phyloP scores from a whole-genome alignment of 2,329 filamentous ascomycete genomes.

The Xylogone sp. region DNA sequence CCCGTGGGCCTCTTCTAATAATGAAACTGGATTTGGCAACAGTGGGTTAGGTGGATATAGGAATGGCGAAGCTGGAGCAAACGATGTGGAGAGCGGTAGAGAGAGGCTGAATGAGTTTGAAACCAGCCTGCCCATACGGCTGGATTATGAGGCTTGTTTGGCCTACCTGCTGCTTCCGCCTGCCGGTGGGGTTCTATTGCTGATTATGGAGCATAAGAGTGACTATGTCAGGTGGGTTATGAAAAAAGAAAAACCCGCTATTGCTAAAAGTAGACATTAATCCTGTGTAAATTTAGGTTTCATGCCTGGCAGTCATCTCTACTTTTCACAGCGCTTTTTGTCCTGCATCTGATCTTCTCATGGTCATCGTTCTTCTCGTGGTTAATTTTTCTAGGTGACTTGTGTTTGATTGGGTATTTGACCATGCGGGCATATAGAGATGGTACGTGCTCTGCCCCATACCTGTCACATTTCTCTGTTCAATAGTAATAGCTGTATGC shows the following conservation, averaged over 20 bases:
- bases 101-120: conserved; percentile 78
- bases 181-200: conserved; percentile 75
- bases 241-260: conserved; percentile 1
- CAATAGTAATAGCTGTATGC: too few relatives aligned
- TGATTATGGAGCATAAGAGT: conserved; percentile 88
- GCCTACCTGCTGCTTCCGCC: conserved; percentile 86
- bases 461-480: conserved; percentile 2
- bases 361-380: conserved; percentile 84
- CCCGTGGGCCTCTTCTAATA: conserved; percentile 18
- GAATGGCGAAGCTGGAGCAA: conserved; percentile 1
- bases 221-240: conserved; percentile 84
- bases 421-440: conserved; percentile 79
- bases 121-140: conserved; percentile 78
- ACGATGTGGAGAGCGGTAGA: conserved; percentile 24
- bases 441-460: conserved; percentile 37
- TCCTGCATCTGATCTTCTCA: conserved; percentile 80
- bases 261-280: conserved; percentile 3
- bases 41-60: conserved; percentile 7
- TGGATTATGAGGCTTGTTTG: conserved; percentile 87
- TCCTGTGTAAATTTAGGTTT: conserved; percentile 53
- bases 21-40: conserved; percentile 11
- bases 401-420: conserved; percentile 73
- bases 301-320: conserved; percentile 94
- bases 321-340: conserved; percentile 69
- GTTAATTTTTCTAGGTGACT: conserved; percentile 73